Percentiles rank a stretch among this genome's conserved stretches.
Evolutionary conservation across 345 rosid genomes (phyloP).

Genomic region (Gossypium australe): DNA sequence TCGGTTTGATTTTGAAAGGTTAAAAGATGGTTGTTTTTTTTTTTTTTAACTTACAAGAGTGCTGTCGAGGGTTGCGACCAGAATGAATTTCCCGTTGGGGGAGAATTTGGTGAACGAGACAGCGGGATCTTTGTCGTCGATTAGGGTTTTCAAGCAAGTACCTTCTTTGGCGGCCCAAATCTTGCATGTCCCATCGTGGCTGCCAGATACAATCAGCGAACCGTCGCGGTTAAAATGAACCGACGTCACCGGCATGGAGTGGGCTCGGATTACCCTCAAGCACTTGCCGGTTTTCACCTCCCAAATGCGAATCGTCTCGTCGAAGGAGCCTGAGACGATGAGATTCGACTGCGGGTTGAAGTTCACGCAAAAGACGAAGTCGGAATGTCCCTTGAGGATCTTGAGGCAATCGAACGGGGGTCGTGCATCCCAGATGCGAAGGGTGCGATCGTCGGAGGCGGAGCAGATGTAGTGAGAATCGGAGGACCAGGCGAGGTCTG

Average conservation of each 20-base stretch:
- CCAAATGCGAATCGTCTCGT: slow-evolving; percentile 86
- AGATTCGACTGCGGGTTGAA: slow-evolving; percentile 84
- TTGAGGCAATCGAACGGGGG: slow-evolving; percentile 81
- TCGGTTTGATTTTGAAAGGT: background rate
- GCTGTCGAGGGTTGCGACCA: slow-evolving; percentile 72
- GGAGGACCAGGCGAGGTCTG: slow-evolving; percentile 20
- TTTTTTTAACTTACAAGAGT: slow-evolving; percentile 63
- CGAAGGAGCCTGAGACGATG: slow-evolving; percentile 81
- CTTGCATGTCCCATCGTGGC: slow-evolving; percentile 86
- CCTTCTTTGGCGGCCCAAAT: slow-evolving; percentile 89
- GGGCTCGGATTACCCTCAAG: slow-evolving; percentile 57
- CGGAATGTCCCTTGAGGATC: slow-evolving; percentile 71
- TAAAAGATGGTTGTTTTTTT: background rate
- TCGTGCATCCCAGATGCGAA: slow-evolving; percentile 94
- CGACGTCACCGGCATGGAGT: slow-evolving; percentile 72
- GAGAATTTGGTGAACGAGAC: slow-evolving; percentile 95
- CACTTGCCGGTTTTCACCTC: slow-evolving; percentile 88
- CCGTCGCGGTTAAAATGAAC: slow-evolving; percentile 91
- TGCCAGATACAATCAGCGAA: slow-evolving; percentile 84
- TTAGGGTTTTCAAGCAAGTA: slow-evolving; percentile 65
- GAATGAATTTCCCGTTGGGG: slow-evolving; percentile 81
- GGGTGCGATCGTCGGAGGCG: slow-evolving; percentile 84
- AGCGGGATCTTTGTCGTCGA: slow-evolving; percentile 62
- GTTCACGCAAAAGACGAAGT: slow-evolving; percentile 81
- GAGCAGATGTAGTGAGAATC: slow-evolving; percentile 96